These are phyloP conservation scores for Corrigiola litoralis DNA, from an alignment of 179 eudicot species.

Conservation along the genomic window DNA sequence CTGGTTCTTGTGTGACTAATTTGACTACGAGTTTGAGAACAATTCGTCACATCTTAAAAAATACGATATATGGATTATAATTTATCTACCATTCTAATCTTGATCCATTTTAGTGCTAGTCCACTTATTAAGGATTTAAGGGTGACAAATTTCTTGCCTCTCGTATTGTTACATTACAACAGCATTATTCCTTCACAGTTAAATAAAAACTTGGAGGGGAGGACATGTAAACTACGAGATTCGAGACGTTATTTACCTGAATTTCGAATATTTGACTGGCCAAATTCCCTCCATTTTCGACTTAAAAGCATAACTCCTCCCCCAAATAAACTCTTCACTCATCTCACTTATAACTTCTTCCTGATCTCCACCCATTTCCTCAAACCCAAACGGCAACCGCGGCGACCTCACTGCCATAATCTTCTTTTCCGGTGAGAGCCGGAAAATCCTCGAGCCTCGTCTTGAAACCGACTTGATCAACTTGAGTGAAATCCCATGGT, in stretches of 20 bases:
- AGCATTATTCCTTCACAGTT: no score
- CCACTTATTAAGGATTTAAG: no score
- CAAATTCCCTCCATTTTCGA: conserved; percentile 66
- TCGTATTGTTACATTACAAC: no score
- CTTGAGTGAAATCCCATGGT: conserved; percentile 53
- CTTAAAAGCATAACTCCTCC: conserved; percentile 36
- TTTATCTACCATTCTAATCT: no score
- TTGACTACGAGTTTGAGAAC: no score
- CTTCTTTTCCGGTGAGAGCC: conserved; percentile 46
- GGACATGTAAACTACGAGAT: no score
- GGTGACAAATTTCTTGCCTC: no score
- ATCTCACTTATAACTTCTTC: conserved; percentile 33
- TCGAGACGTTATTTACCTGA: conserved; percentile 51
- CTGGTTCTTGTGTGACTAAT: no score
- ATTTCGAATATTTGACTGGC: conserved; percentile 60
- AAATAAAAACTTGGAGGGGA: no score
- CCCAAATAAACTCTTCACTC: conserved; percentile 79
- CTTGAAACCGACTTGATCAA: conserved; percentile 22
- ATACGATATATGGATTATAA: no score
- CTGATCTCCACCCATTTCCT: conserved; percentile 43
- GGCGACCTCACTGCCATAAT: conserved; percentile 33
- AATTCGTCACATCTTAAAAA: no score
- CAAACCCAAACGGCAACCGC: conserved; percentile 53
- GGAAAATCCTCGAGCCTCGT: conserved; percentile 41
- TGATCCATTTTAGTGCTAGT: no score